Base-by-base conservation (phyloP, 1,284 basidiomycete species). In the Trichosporon sp. region DNA sequence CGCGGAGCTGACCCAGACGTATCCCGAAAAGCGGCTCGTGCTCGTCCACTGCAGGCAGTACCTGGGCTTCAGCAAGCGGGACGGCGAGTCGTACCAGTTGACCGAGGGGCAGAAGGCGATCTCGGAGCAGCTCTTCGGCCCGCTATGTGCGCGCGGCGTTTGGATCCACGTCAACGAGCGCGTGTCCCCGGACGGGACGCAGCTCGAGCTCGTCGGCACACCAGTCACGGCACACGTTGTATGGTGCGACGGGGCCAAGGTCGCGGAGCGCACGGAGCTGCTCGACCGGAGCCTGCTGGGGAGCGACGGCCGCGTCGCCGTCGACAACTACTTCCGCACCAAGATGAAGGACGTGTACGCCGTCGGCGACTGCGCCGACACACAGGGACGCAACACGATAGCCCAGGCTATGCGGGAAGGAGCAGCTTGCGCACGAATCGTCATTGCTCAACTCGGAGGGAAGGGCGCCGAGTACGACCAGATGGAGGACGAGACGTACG, bases 141-240 rank as follows among this genome's bases (percentile, higher is more conserved):
- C 77, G 70, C 76, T 87, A 12, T 70, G 74, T 19, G 76, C 73
- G 26, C 67, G 79, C 1, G 80, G 82, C 0, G 82, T 85, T 64
- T 72, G 83, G 38, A 40, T 85, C n/a, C 71, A 83, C n/a, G 73
- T 82, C 12, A 73, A 75, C 4, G 78, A 83, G 40, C 79, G 79
- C 51, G 80, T 85, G n/a, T 7, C 6, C 16, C 11, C 16, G 16
- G 59, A 35, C 32, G 31, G 31, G 19, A 21, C 4, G 7, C 8
- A 10, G 31, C 59, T 63, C 31, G 59, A 10, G 31, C 4, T 16
- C 59, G 59, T 63, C 26, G 84, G 84, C 0, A 71, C 75, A 32
- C 70, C 38, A 0, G 54, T 86, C 21, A 67, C 77, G 66, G 85
- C 86, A 73, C 86, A 79, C 70, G 76, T 86, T 32, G 79, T 86